Base-by-base conservation (phyloP, 2,329 filamentous ascomycete genomes). In the Exophiala aquamarina region DNA sequence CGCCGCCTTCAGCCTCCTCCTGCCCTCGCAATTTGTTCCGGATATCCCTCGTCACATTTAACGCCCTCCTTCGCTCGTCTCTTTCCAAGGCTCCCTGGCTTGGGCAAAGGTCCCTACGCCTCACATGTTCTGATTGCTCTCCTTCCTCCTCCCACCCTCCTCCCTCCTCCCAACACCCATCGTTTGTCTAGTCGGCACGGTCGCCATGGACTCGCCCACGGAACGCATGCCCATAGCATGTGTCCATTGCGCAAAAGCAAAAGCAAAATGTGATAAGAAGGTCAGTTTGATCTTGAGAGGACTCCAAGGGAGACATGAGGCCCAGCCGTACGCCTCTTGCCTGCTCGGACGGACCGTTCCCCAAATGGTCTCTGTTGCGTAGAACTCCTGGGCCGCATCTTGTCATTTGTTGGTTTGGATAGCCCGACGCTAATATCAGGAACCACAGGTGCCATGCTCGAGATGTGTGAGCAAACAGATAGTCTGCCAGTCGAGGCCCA, bases 211-310 rank as follows among this genome's bases (percentile, higher is more conserved):
- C 38, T 57, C 56, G 14, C 55, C 55, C 6, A 58, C 46, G 13
- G 58, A 59, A 49, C 55, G 56, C 41, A 55, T 59, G 55, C 55
- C 57, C 1, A 61, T 61, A 41, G 58, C 58, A 9, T 61, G 58
- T 40, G 51, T 59, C 19, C 52, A 57, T 36, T 61, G 58, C 39
- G 58, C 58, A 26, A 61, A 61, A 37, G 58, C 58, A 19, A 61
- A 61, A 40, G 58, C 58, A 34, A 61, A 59, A 50, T 61, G 58
- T 48, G 58, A 61, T 43, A 61, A 61, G 49, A 59, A 61, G 57
- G 58, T 60, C 38, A 49, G 56, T 56, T n/a, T n/a, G n/a, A n/a
- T n/a, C n/a, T n/a, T n/a, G n/a, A n/a, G n/a, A n/a, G n/a, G n/a
- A n/a, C n/a, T n/a, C n/a, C n/a, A n/a, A n/a, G n/a, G n/a, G n/a